phyloP scores from a whole-genome alignment of 1,139 yeast genomes.

The Diutina ranongensis region DNA sequence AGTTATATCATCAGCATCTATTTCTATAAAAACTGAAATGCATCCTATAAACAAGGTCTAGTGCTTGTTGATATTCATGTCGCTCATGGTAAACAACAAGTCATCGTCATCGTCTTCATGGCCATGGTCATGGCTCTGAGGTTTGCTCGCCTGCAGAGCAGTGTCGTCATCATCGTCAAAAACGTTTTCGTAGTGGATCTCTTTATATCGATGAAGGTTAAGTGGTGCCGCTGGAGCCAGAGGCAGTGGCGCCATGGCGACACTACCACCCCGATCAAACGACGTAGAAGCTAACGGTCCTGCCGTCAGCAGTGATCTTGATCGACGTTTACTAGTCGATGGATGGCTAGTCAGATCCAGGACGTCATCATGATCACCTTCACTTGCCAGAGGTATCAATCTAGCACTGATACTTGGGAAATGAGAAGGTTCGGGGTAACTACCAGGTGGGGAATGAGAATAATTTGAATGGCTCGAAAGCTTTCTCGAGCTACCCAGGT shows the following conservation, averaged over 20 bases:
- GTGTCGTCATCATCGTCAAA: slow-evolving; percentile 40
- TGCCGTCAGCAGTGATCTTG: neutral
- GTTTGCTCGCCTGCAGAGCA: slow-evolving; percentile 10
- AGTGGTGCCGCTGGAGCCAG: neutral
- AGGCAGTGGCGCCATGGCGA: slow-evolving; percentile 19
- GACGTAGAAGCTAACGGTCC: slow-evolving; percentile 8
- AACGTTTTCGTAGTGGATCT: slow-evolving; percentile 36
- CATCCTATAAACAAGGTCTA: slow-evolving; percentile 1
- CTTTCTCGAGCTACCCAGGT: slow-evolving; percentile 15
- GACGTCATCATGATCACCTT: slow-evolving; percentile 12
- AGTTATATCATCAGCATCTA: neutral
- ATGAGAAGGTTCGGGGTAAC: slow-evolving; percentile 25
- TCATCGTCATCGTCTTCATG: slow-evolving; percentile 66
- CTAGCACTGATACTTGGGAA: slow-evolving; percentile 34
- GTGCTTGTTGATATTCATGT: slow-evolving; percentile 34
- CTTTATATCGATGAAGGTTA: slow-evolving; percentile 13
- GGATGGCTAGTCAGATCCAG: neutral
- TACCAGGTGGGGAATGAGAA: slow-evolving; percentile 21
- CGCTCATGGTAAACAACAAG: slow-evolving; percentile 80
- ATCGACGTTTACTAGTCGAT: neutral
- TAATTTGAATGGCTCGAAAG: slow-evolving; percentile 22
- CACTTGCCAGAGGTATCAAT: slow-evolving; percentile 17
- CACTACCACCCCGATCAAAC: slow-evolving; percentile 14
- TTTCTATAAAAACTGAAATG: slow-evolving; percentile 1
- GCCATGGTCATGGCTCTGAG: slow-evolving; percentile 5